Conservation (phyloP, 306 rosid genomes). For the Biancaea sappan region DNA sequence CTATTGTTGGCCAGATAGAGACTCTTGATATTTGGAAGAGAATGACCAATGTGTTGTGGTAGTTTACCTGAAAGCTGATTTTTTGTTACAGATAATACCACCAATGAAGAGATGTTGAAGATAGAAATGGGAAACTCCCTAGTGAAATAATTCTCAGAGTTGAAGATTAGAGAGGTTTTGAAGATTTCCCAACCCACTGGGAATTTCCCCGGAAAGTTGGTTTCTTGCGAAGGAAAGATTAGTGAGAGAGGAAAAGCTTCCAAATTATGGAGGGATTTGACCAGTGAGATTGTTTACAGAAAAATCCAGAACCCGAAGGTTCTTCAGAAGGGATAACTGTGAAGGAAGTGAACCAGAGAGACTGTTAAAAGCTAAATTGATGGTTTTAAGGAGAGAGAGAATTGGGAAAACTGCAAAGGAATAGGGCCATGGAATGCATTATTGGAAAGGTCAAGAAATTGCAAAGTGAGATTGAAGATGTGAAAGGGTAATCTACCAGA, state of each 20-base stretch:
- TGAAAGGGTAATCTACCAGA: conserved; percentile 35
- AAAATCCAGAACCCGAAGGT: conserved; percentile 32
- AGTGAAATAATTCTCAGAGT: conserved; percentile 33
- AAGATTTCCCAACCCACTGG: conserved; percentile 38
- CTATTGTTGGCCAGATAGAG: conserved; percentile 33
- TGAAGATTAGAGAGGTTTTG: conserved; percentile 32
- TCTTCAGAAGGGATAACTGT: conserved; percentile 29
- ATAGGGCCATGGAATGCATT: conserved; percentile 41
- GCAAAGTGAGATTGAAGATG: conserved; percentile 40
- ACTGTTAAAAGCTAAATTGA: conserved; percentile 25
- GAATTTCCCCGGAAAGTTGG: conserved; percentile 36
- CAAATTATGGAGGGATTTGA: conserved; percentile 39
- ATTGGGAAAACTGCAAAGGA: conserved; percentile 5
- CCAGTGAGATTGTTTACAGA: conserved; percentile 47
- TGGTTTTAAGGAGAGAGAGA: conserved; percentile 28
- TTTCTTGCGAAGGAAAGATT: conserved; percentile 38
- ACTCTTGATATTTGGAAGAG: conserved; percentile 32
- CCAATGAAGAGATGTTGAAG: conserved; percentile 41
- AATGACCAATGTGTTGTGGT: conserved; percentile 12
- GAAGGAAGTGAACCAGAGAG: conserved; percentile 41
- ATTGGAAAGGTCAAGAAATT: conserved; percentile 34
- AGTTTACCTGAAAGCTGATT: conserved; percentile 39
- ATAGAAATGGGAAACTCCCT: conserved; percentile 43
- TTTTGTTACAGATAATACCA: conserved; percentile 26
- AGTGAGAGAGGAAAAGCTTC: conserved; percentile 33